A percentile compares a stretch with the other conserved stretches of the same genome.
These are phyloP conservation scores for Oryza rufipogon DNA, from an alignment of 176 grass and related monocot genomes.

Conservation along the genomic window DNA sequence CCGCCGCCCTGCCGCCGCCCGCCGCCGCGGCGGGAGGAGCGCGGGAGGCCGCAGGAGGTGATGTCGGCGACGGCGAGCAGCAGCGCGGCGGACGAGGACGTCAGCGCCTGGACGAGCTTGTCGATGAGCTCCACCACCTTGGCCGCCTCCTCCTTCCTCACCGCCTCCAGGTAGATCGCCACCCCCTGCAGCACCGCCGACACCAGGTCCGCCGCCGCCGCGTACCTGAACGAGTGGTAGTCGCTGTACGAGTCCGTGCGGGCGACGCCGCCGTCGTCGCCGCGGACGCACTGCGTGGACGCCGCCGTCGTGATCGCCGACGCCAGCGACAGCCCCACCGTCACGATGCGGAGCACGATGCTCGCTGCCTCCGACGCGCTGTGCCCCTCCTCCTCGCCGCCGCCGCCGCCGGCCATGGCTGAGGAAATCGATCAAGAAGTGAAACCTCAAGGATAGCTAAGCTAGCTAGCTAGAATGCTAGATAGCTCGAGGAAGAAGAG, in stretches of 20 bases:
- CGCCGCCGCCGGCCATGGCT: no score
- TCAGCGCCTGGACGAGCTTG: conserved; percentile 36
- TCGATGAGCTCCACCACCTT: conserved; percentile 19
- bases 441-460: no score
- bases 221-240: conserved; percentile 35
- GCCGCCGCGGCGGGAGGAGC: no score
- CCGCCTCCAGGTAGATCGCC: conserved; percentile 28
- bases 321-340: conserved; percentile 31
- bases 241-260: not conserved
- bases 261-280: not conserved
- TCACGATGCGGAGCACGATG: conserved; percentile 27
- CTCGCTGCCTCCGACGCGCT: not conserved
- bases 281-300: conserved; percentile 8
- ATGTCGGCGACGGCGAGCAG: conserved; percentile 41
- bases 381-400: not conserved
- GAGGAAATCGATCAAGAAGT: no score
- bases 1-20: not conserved
- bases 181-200: conserved; percentile 42
- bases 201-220: not conserved
- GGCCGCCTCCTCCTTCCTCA: not conserved
- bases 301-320: conserved; percentile 28
- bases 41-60: conserved; percentile 24
- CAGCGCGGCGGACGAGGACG: conserved; percentile 8
- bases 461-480: no score
- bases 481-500: no score